Percentiles rank a stretch among this genome's conserved stretches.
Evolutionary conservation across 345 rosid genomes (phyloP).

Genomic region (Microcos paniculata): DNA sequence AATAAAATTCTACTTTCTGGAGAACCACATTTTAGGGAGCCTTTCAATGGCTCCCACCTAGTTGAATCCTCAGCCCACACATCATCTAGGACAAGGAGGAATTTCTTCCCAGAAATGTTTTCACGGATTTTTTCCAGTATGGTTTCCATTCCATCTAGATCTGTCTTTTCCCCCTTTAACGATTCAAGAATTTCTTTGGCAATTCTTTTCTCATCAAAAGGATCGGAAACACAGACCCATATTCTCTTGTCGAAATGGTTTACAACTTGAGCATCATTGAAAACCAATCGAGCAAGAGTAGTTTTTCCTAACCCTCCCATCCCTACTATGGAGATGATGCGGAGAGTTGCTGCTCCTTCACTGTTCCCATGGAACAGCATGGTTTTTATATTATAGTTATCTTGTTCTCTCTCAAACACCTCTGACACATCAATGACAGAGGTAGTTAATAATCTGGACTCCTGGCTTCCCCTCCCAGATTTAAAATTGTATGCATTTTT

Average conservation of each 20-base stretch:
- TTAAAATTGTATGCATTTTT: background rate
- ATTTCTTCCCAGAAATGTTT: background rate
- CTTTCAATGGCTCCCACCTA: background rate
- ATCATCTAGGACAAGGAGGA: no score
- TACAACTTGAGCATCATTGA: background rate
- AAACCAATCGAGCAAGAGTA: background rate
- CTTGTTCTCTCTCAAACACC: background rate
- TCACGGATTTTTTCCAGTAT: background rate
- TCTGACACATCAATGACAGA: background rate
- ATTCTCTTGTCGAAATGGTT: constrained; percentile 1
- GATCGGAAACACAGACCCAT: constrained; percentile 9
- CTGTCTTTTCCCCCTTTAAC: background rate
- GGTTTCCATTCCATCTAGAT: background rate
- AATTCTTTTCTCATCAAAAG: constrained; percentile 5
- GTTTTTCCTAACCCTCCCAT: background rate
- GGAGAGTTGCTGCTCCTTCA: background rate
- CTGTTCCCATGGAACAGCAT: background rate
- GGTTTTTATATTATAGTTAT: background rate
- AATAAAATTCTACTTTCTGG: constrained; percentile 21
- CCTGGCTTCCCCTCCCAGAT: background rate
- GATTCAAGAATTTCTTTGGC: constrained; percentile 18
- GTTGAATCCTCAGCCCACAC: no score
- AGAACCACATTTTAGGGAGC: constrained; percentile 11
- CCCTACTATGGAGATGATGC: background rate
- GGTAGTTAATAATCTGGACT: background rate